Percentiles rank a stretch among this genome's conserved stretches.
Evolutionary conservation across 2,329 filamentous ascomycete species (phyloP).

Genomic region (Neodidymelliopsis sp.): DNA sequence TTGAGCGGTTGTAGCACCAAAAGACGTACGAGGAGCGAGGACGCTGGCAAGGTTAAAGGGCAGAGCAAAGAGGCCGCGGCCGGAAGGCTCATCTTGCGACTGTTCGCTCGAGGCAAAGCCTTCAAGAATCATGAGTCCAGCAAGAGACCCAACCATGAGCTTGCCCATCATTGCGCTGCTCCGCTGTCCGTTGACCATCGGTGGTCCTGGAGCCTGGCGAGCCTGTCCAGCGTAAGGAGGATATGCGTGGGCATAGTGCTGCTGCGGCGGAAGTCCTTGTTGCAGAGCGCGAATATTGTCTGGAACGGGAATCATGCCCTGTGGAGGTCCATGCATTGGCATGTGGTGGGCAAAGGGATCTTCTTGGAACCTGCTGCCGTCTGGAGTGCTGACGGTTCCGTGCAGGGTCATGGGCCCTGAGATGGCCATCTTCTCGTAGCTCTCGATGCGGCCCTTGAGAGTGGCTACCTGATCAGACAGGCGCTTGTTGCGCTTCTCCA

Average conservation of each 20-base stretch:
- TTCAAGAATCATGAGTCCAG: slow-evolving; percentile 90
- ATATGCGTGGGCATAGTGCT: slow-evolving; percentile 49
- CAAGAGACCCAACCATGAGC: slow-evolving; percentile 91
- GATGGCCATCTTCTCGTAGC: slow-evolving; percentile 74
- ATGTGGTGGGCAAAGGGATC: slow-evolving; percentile 46
- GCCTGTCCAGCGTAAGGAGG: slow-evolving; percentile 38
- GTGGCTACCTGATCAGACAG: slow-evolving; percentile 81
- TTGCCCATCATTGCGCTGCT: slow-evolving; percentile 68
- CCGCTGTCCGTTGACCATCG: slow-evolving; percentile 52
- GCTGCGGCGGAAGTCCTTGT: slow-evolving; percentile 46
- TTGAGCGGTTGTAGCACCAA: slow-evolving; percentile 40
- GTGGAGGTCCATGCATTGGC: slow-evolving; percentile 41
- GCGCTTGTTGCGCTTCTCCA: slow-evolving; percentile 88
- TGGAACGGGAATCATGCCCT: slow-evolving; percentile 54
- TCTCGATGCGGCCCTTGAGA: slow-evolving; percentile 75
- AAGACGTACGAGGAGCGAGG: slow-evolving; percentile 42
- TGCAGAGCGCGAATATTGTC: slow-evolving; percentile 52
- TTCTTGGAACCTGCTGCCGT: slow-evolving; percentile 47
- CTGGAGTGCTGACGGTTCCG: slow-evolving; percentile 42
- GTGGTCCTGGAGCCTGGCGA: slow-evolving; percentile 35
- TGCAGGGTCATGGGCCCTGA: slow-evolving; percentile 52
- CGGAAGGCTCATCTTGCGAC: slow-evolving; percentile 55
- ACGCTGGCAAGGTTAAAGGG: slow-evolving; percentile 47
- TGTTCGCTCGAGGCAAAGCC: slow-evolving; percentile 72
- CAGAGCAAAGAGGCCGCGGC: slow-evolving; percentile 52